Evolutionary conservation across 495 filamentous ascomycete species (phyloP).

Genomic region (Penicillium verhagenii): DNA sequence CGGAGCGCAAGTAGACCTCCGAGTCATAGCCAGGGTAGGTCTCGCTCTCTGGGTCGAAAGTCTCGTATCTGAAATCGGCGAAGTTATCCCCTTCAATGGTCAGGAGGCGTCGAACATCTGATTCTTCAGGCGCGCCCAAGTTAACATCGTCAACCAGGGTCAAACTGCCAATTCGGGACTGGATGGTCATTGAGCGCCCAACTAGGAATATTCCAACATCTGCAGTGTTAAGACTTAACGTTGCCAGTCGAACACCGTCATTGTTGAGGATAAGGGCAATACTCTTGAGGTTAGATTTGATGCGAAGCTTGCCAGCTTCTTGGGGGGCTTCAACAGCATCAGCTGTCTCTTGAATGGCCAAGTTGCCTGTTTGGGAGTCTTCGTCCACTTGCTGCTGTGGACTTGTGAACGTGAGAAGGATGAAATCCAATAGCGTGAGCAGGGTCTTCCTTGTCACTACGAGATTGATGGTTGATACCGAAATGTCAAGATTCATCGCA

Average conservation of each 20-base stretch:
- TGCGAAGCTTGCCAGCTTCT: conserved; percentile 60
- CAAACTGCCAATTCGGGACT: conserved; percentile 81
- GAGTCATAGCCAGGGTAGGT: conserved; percentile 94
- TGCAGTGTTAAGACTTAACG: conserved; percentile 85
- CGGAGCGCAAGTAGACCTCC: conserved; percentile 81
- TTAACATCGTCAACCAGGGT: conserved; percentile 93
- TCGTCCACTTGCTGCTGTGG: conserved; percentile 49
- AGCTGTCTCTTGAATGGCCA: conserved; percentile 46
- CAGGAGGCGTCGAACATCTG: conserved; percentile 80
- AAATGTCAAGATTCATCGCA: conserved; percentile 86
- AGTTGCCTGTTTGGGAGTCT: conserved; percentile 31
- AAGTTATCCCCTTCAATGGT: conserved; percentile 94
- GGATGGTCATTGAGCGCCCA: conserved; percentile 80
- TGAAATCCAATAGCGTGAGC: conserved; percentile 91
- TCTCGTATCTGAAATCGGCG: conserved; percentile 97
- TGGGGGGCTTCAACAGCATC: conserved; percentile 41
- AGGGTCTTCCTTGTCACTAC: conserved; percentile 92
- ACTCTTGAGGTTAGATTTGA: conserved; percentile 90
- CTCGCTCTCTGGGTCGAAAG: conserved; percentile 74
- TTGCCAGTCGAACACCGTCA: conserved; percentile 91
- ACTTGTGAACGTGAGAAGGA: conserved; percentile 90
- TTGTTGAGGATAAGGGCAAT: conserved; percentile 97
- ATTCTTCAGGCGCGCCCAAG: conserved; percentile 76
- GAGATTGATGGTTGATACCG: conserved; percentile 92
- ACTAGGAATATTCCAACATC: conserved; percentile 87